phyloP scores from a whole-genome alignment of 2,329 filamentous ascomycete genomes.

The Ophiognomonia clavigignenti-juglandacearum region DNA sequence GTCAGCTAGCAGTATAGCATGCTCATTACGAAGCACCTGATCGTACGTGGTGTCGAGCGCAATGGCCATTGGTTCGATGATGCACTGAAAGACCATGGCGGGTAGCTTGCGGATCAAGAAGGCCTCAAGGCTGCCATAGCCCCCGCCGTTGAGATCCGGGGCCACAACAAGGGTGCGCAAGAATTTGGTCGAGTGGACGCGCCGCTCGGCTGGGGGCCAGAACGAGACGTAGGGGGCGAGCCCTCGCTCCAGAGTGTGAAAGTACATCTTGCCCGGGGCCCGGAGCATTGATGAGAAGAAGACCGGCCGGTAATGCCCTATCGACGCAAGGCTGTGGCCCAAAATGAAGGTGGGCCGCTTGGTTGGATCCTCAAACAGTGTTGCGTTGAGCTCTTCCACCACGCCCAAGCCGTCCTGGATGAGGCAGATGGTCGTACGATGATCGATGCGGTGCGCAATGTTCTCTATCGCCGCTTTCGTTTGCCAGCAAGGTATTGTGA shows the following conservation, averaged over 20 bases:
- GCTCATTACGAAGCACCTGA: constrained; percentile 61
- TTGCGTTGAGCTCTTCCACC: constrained; percentile 69
- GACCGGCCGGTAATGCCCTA: constrained; percentile 36
- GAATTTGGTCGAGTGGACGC: constrained; percentile 44
- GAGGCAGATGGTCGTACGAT: constrained; percentile 29
- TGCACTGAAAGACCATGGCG: constrained; percentile 67
- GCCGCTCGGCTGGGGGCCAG: constrained; percentile 21
- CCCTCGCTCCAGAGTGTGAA: constrained; percentile 25
- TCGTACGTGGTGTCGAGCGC: constrained; percentile 74
- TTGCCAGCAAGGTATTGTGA: constrained; percentile 25
- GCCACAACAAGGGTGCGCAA: constrained; percentile 59
- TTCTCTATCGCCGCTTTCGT: constrained; percentile 21
- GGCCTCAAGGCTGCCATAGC: constrained; percentile 47
- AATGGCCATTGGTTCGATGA: constrained; percentile 78
- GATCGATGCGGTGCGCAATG: constrained; percentile 26
- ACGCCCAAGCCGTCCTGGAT: constrained; percentile 57
- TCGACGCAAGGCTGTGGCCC: constrained; percentile 51
- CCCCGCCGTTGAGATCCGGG: constrained; percentile 56
- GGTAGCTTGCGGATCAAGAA: constrained; percentile 74
- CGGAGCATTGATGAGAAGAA: constrained; percentile 35
- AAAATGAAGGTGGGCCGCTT: constrained; percentile 71
- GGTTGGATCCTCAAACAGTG: constrained; percentile 62
- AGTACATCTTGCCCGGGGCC: constrained; percentile 26
- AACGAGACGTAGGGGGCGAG: constrained; percentile 15
- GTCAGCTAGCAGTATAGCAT: constrained; percentile 62